phyloP scores from a whole-genome alignment of 2,329 filamentous ascomycete genomes.

The Fusarium nygamai region DNA sequence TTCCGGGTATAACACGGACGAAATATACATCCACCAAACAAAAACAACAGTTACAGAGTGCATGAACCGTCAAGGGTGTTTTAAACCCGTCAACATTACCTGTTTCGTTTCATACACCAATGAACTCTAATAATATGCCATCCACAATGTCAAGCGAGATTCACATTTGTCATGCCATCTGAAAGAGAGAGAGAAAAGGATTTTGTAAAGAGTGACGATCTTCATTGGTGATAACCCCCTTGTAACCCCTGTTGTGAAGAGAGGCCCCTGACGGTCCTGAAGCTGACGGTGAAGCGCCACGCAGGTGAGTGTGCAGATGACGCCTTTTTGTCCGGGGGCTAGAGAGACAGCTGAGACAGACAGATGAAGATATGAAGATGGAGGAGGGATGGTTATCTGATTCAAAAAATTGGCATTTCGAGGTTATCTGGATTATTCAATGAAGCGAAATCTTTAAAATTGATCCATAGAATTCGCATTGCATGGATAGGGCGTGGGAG shows the following conservation, averaged over 20 bases:
- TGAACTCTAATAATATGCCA: not conserved
- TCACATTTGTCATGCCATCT: not conserved
- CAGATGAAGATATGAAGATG: not conserved
- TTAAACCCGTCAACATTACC: slow-evolving; percentile 5
- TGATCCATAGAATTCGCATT: slow-evolving; percentile 14
- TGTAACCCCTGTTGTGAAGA: slow-evolving; percentile 9
- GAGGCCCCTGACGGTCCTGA: not conserved
- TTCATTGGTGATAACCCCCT: slow-evolving; percentile 9
- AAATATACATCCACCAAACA: slow-evolving; percentile 7
- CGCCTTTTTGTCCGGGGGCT: not conserved
- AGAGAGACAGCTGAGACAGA: not conserved
- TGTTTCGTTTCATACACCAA: slow-evolving; percentile 33
- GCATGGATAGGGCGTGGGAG: slow-evolving; percentile 4
- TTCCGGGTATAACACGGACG: slow-evolving; percentile 28
- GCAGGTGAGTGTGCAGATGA: slow-evolving; percentile 5
- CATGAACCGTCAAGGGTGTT: slow-evolving; percentile 15
- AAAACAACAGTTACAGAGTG: not conserved
- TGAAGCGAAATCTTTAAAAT: not conserved
- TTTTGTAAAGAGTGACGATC: slow-evolving; percentile 15
- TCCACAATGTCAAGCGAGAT: slow-evolving; percentile 3
- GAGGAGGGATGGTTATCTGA: not conserved
- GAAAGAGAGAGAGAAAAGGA: not conserved
- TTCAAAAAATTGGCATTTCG: not conserved
- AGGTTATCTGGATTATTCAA: not conserved
- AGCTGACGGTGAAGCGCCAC: slow-evolving; percentile 4